Percentiles rank a stretch among this genome's conserved stretches.
Conservation (phyloP, 768 basidiomycete species). For the Candolleomyces efflorescens region DNA sequence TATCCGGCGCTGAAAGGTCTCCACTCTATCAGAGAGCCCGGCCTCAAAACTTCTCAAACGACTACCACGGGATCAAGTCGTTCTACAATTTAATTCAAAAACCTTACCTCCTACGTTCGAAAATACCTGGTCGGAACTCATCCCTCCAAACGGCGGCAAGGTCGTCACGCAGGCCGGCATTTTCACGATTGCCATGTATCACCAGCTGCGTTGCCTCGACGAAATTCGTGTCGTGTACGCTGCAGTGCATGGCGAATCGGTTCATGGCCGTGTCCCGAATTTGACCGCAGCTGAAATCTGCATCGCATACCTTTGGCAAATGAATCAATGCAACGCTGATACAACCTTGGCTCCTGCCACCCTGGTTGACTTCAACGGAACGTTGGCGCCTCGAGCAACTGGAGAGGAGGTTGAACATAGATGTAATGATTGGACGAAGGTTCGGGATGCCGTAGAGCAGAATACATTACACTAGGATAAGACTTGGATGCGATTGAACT, state of each 20-base stretch:
- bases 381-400: not conserved
- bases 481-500: too few species aligned
- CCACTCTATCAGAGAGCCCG: not conserved
- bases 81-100: not conserved
- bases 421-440: not conserved
- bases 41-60: not conserved
- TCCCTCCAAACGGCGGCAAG: not conserved
- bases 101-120: not conserved
- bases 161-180: not conserved
- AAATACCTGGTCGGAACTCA: not conserved
- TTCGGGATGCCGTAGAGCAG: not conserved
- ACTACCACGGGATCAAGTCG: not conserved
- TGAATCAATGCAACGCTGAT: not conserved
- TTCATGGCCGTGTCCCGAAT: not conserved
- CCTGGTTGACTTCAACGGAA: not conserved
- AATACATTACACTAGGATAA: too few species aligned
- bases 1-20: not conserved
- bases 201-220: not conserved
- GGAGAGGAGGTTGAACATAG: not conserved
- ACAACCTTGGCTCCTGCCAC: not conserved
- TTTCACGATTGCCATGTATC: not conserved
- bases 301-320: not conserved
- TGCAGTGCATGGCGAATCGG: not conserved
- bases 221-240: not conserved
- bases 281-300: not conserved